phyloP scores from a whole-genome alignment of 2,329 filamentous ascomycete species.

The Escovopsis sp. region DNA sequence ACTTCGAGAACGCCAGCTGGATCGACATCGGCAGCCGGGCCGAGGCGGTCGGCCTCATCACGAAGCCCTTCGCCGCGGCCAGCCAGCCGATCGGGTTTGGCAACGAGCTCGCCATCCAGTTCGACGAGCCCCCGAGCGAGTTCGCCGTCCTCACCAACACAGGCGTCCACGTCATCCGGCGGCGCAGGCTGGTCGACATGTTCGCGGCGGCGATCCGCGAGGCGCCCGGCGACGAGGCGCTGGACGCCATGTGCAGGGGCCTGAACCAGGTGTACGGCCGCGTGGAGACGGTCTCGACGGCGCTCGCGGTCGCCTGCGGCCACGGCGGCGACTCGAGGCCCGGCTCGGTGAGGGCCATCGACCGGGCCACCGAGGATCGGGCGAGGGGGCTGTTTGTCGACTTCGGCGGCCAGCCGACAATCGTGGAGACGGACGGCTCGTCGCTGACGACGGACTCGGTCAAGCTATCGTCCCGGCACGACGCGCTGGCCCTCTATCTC shows the following conservation, averaged over 20 bases:
- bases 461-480: slow-evolving; percentile 73
- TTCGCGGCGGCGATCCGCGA: slow-evolving; percentile 70
- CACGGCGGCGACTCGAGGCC: slow-evolving; percentile 65
- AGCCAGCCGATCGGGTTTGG: slow-evolving; percentile 64
- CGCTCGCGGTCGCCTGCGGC: slow-evolving; percentile 85
- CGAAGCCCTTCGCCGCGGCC: slow-evolving; percentile 54
- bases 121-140: slow-evolving; percentile 66
- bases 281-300: slow-evolving; percentile 76
- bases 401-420: slow-evolving; percentile 71
- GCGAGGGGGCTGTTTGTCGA: slow-evolving; percentile 84
- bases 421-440: slow-evolving; percentile 63
- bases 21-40: slow-evolving; percentile 57
- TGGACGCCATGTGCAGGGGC: slow-evolving; percentile 67
- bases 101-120: slow-evolving; percentile 93
- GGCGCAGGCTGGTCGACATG: slow-evolving; percentile 76
- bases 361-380: slow-evolving; percentile 72
- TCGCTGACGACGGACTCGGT: slow-evolving; percentile 66
- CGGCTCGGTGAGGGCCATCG: slow-evolving; percentile 61
- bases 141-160: slow-evolving; percentile 84
- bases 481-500: slow-evolving; percentile 77
- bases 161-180: slow-evolving; percentile 72
- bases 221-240: slow-evolving; percentile 59
- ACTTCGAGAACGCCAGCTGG: slow-evolving; percentile 68
- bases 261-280: slow-evolving; percentile 80
- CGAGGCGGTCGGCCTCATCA: slow-evolving; percentile 66